A percentile compares a stretch with the other conserved stretches of the same genome.
Conservation (phyloP, 495 filamentous ascomycete species). For the Podospora fimiseda region DNA sequence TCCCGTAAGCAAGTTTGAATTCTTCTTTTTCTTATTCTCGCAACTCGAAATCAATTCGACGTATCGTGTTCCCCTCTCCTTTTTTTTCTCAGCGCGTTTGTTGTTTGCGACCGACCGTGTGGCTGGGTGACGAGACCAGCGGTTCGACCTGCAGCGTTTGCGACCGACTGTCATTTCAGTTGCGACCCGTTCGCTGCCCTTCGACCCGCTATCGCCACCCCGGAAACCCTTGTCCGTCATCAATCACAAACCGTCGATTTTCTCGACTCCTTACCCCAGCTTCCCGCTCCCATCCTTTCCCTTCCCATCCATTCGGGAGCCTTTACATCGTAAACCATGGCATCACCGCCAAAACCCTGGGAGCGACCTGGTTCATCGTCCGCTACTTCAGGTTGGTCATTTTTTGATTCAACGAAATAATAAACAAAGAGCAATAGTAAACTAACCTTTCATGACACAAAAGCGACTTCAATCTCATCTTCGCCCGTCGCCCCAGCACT, state of each 20-base stretch:
- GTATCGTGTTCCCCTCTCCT: no score
- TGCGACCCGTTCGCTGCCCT: not conserved
- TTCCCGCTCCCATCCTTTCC: not conserved
- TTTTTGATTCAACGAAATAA: no score
- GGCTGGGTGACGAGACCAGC: no score
- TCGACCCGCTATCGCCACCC: slow-evolving; percentile 10
- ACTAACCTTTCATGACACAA: slow-evolving; percentile 8
- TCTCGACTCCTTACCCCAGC: not conserved
- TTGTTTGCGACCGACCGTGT: not conserved
- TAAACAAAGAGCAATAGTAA: not conserved
- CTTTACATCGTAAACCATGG: slow-evolving; percentile 29
- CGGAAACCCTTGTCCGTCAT: slow-evolving; percentile 10
- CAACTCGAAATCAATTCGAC: no score
- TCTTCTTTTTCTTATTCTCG: no score
- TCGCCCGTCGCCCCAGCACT: slow-evolving; percentile 4
- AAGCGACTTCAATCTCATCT: slow-evolving; percentile 37
- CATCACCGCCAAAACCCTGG: slow-evolving; percentile 95
- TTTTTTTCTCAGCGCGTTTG: no score
- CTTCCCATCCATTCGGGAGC: not conserved
- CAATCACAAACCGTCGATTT: not conserved
- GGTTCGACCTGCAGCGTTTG: no score
- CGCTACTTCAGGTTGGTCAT: slow-evolving; percentile 41
- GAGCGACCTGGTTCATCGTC: slow-evolving; percentile 65
- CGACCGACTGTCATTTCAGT: no score
- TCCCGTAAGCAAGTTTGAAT: no score